Percentiles rank a stretch among this genome's conserved stretches.
Conservation (phyloP, 257 asterid species). For the Nicotiana knightiana region DNA sequence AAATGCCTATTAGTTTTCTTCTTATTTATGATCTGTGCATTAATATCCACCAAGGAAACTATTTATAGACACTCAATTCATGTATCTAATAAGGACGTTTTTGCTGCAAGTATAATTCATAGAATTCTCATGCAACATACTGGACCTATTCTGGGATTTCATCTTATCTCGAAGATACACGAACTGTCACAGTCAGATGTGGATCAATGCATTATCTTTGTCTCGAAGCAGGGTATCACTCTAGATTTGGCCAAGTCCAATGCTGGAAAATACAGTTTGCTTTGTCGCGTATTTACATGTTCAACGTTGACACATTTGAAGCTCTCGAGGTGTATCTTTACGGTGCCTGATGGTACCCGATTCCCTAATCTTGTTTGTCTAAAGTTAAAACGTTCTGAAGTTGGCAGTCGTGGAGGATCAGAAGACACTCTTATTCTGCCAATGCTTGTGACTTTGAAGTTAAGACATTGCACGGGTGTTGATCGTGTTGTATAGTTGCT, state of each 20-base stretch:
- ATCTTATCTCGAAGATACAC: background rate
- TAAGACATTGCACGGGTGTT: background rate
- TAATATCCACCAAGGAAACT: background rate
- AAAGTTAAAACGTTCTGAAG: background rate
- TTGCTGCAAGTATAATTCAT: background rate
- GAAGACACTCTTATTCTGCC: background rate
- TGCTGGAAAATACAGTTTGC: background rate
- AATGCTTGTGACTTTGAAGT: background rate
- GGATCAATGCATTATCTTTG: background rate
- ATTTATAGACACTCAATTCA: background rate
- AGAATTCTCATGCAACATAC: constrained; percentile 5
- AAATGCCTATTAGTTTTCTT: background rate
- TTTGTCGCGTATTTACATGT: background rate
- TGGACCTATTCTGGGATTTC: background rate
- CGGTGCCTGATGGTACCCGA: background rate
- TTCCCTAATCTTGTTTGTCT: background rate
- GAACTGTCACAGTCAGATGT: background rate
- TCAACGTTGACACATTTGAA: background rate
- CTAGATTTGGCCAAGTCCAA: background rate
- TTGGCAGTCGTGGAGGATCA: too few relatives aligned
- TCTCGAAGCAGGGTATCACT: background rate
- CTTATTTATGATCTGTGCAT: background rate
- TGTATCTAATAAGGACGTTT: background rate
- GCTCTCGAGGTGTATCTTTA: background rate
- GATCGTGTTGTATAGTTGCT: background rate